Conservation (phyloP, 2,329 filamentous ascomycete species). For the Sporothrix dimorphospora region DNA sequence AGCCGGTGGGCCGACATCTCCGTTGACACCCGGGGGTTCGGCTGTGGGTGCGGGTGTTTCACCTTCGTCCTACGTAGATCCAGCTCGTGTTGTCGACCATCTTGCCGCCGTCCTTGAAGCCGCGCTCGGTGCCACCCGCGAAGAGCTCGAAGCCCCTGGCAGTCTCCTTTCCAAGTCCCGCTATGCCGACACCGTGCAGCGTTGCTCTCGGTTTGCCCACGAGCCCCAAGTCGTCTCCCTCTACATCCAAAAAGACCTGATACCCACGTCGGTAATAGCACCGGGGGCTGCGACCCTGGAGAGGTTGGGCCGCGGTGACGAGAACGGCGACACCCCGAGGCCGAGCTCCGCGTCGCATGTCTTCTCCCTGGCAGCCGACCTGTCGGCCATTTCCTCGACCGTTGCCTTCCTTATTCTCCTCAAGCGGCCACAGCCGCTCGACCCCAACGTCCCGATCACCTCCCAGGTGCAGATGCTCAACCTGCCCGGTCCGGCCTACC, state of each 20-base stretch:
- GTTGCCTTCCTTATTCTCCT: slow-evolving; percentile 84
- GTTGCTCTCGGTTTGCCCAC: slow-evolving; percentile 85
- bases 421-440: slow-evolving; percentile 86
- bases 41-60: slow-evolving; percentile 34
- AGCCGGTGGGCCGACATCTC: slow-evolving; percentile 2
- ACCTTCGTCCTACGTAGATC: slow-evolving; percentile 63
- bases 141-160: slow-evolving; percentile 78
- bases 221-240: slow-evolving; percentile 84
- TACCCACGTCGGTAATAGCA: slow-evolving; percentile 6
- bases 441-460: slow-evolving; percentile 77
- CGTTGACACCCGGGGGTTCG: slow-evolving; percentile 1
- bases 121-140: slow-evolving; percentile 72
- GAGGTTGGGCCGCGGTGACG: slow-evolving; percentile 52
- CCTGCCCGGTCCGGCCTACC: slow-evolving; percentile 77
- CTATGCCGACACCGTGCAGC: slow-evolving; percentile 78
- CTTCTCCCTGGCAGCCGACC: slow-evolving; percentile 81
- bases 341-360: slow-evolving; percentile 52
- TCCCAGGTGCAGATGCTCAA: slow-evolving; percentile 93
- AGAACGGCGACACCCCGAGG: slow-evolving; percentile 33
- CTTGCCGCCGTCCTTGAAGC: slow-evolving; percentile 71
- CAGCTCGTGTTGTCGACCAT: slow-evolving; percentile 71
- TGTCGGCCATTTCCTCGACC: slow-evolving; percentile 78
- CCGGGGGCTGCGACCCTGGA: background rate
- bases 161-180: slow-evolving; percentile 77
- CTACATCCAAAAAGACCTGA: slow-evolving; percentile 81